Evolutionary conservation across 116 monocot genomes (phyloP).

Genomic region (Dioscorea cayenensis): DNA sequence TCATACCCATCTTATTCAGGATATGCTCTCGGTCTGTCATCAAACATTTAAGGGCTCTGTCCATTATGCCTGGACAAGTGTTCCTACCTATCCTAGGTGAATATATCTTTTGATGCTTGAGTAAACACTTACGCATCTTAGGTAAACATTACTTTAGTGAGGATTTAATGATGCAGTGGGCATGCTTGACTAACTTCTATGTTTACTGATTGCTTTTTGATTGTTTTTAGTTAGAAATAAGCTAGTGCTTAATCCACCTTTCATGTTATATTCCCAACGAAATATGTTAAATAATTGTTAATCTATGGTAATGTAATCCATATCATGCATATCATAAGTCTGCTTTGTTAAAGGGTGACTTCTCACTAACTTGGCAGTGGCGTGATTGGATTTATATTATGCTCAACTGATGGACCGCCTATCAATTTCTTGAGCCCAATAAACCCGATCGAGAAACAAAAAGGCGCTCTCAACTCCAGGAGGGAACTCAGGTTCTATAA

Average conservation of each 20-base stretch:
- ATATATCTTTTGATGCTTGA: not conserved
- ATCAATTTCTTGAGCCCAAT: constrained; percentile 77
- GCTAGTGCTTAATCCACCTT: not conserved
- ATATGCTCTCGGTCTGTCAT: constrained; percentile 77
- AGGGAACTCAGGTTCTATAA: constrained; percentile 83
- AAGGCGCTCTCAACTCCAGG: constrained; percentile 19
- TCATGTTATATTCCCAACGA: not conserved
- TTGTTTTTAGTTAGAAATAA: too few relatives aligned
- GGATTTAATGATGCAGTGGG: too few relatives aligned
- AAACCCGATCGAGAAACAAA: constrained; percentile 83
- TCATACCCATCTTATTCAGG: constrained; percentile 95
- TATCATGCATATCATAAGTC: not conserved
- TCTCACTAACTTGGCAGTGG: constrained; percentile 54
- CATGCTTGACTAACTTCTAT: too few relatives aligned
- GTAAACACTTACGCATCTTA: constrained; percentile 72
- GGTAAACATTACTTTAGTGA: constrained; percentile 16
- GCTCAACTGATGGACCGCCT: constrained; percentile 66
- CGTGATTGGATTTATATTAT: constrained; percentile 87
- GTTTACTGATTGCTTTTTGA: too few relatives aligned
- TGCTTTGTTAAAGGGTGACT: not conserved
- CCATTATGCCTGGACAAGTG: constrained; percentile 94
- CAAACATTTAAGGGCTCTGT: constrained; percentile 82
- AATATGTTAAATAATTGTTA: not conserved
- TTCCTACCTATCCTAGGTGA: constrained; percentile 98
- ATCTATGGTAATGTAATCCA: not conserved